Evolutionary conservation across 495 filamentous ascomycete genomes (phyloP).

Genomic region (Lophium mytilinum): DNA sequence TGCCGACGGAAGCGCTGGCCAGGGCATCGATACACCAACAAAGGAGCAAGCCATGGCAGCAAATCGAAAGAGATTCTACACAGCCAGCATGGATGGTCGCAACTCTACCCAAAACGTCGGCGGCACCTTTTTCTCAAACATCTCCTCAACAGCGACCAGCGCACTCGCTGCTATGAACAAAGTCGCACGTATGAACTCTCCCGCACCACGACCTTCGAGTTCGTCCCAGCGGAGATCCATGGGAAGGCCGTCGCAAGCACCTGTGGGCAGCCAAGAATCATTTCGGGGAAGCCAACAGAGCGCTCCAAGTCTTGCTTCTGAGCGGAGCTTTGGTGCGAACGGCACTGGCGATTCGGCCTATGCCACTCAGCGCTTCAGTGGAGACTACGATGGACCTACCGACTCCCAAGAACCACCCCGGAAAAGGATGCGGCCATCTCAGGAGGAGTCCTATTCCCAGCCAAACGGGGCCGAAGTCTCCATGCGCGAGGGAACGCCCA

Average conservation of each 20-base stretch:
- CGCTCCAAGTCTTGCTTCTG: constrained; percentile 54
- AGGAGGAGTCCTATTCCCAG: constrained; percentile 35
- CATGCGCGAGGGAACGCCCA: constrained; percentile 61
- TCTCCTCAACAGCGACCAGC: constrained; percentile 83
- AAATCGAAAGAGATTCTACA: constrained; percentile 85
- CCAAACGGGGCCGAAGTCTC: constrained; percentile 36
- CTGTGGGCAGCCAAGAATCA: constrained; percentile 56
- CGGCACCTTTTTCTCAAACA: constrained; percentile 92
- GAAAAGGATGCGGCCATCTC: constrained; percentile 61
- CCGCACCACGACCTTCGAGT: constrained; percentile 50
- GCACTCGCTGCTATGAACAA: constrained; percentile 94
- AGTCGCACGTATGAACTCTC: constrained; percentile 77
- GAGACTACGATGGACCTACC: constrained; percentile 13
- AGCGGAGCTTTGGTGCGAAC: constrained; percentile 51
- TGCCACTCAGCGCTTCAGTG: constrained; percentile 32
- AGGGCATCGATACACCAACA: constrained; percentile 76
- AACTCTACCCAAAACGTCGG: constrained; percentile 53
- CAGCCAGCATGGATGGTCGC: constrained; percentile 60
- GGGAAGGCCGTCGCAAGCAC: constrained; percentile 55
- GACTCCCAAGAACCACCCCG: constrained; percentile 71
- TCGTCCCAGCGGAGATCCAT: constrained; percentile 41
- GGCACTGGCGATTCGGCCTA: constrained; percentile 48
- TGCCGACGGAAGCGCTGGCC: constrained; percentile 59
- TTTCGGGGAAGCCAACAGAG: constrained; percentile 56
- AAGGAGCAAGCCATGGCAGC: constrained; percentile 99